Percentiles rank a stretch among this genome's conserved stretches.
phyloP scores from a whole-genome alignment of 352 stramenopile species.

The Globisporangium nodosum region DNA sequence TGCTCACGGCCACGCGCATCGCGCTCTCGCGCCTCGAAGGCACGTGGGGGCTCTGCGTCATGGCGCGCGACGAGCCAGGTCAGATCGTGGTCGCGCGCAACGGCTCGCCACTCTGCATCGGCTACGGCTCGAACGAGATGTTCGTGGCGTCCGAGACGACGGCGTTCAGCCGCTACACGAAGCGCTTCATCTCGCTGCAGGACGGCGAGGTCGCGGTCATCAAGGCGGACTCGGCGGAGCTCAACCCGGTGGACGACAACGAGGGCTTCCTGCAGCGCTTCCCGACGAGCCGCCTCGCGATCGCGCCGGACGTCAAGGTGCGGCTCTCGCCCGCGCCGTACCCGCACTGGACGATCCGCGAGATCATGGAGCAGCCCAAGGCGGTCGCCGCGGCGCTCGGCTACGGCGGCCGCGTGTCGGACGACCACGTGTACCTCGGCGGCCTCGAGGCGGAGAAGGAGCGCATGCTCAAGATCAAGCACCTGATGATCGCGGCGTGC shows the following conservation, averaged over 20 bases:
- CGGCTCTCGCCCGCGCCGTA: slow-evolving; percentile 92
- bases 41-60: slow-evolving; percentile 95
- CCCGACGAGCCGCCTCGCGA: slow-evolving; percentile 85
- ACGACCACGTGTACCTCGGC: slow-evolving; percentile 92
- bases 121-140: slow-evolving; percentile 90
- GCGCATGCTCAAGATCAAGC: slow-evolving; percentile 87
- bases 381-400: slow-evolving; percentile 92
- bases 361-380: slow-evolving; percentile 96
- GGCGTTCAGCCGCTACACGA: slow-evolving; percentile 93
- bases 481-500: slow-evolving; percentile 94
- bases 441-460: slow-evolving; percentile 92
- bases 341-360: slow-evolving; percentile 95
- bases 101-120: slow-evolving; percentile 92
- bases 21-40: slow-evolving; percentile 91
- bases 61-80: slow-evolving; percentile 88
- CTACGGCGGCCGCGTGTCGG: slow-evolving; percentile 92
- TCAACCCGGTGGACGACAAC: slow-evolving; percentile 86
- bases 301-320: slow-evolving; percentile 93
- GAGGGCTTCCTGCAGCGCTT: slow-evolving; percentile 79
- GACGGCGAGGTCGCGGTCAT: slow-evolving; percentile 95
- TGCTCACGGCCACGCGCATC: slow-evolving; percentile 87
- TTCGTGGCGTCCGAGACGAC: slow-evolving; percentile 96
- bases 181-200: slow-evolving; percentile 97
- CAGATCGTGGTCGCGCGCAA: slow-evolving; percentile 97
- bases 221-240: slow-evolving; percentile 88